Evolutionary conservation across 169 alveolate genomes (phyloP).

Genomic region (Cryptosporidium xiaoi): DNA sequence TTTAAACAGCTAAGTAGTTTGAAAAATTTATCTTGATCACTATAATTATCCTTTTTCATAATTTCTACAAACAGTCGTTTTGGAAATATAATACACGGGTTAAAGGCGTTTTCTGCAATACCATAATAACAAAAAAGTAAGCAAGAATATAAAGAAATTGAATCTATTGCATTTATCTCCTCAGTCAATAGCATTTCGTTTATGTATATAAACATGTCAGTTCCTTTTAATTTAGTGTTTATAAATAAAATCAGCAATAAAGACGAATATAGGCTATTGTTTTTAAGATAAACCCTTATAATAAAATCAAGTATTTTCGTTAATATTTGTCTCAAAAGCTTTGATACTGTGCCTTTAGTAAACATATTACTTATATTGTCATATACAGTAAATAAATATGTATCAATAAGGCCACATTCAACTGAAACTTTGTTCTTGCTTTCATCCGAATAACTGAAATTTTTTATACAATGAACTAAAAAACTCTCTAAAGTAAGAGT

Average conservation of each 20-base stretch:
- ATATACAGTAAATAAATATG: too few relatives aligned
- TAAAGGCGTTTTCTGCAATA: neutral
- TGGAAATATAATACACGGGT: too few relatives aligned
- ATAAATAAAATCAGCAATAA: constrained; percentile 18
- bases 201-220: constrained; percentile 10
- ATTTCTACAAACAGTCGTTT: too few relatives aligned
- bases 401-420: too few relatives aligned
- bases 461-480: constrained; percentile 9
- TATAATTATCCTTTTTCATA: too few relatives aligned
- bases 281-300: neutral
- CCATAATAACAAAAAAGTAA: neutral
- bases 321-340: constrained; percentile 24
- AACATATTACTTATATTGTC: neutral
- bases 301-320: constrained; percentile 3
- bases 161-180: neutral
- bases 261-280: neutral
- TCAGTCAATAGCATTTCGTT: neutral
- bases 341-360: constrained; percentile 17
- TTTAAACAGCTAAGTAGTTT: too few relatives aligned
- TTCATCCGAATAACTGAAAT: neutral
- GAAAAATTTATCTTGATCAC: too few relatives aligned
- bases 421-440: too few relatives aligned
- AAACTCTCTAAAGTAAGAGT: constrained; percentile 17
- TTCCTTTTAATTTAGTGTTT: constrained; percentile 21
- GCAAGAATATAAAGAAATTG: neutral